phyloP scores from a whole-genome alignment of 75 land plant genomes.

The Adiantum capillusveneris region DNA sequence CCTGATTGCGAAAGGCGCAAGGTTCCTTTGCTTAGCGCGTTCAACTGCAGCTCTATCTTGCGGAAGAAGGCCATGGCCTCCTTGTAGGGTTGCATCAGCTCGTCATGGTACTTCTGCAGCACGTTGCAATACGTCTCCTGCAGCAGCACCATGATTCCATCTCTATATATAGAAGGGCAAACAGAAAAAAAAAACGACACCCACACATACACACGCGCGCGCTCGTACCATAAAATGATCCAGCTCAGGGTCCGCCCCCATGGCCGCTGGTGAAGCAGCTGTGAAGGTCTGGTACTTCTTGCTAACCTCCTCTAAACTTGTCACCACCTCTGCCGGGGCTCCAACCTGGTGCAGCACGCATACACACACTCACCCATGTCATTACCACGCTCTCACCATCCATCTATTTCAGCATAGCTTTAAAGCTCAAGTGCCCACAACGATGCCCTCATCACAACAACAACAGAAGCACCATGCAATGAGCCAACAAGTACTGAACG shows the following conservation, averaged over 20 bases:
- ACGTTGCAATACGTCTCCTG: constrained; percentile 81
- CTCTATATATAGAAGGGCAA: too few species aligned
- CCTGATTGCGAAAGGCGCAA: constrained; percentile 8
- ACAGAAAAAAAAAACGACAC: too few species aligned
- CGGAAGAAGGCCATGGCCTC: constrained; percentile 73
- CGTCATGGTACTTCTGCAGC: constrained; percentile 66
- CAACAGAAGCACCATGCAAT: too few species aligned
- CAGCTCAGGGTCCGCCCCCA: constrained; percentile 73
- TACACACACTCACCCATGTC: too few species aligned
- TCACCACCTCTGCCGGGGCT: constrained; percentile 72
- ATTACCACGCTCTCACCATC: too few species aligned
- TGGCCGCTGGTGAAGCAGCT: constrained; percentile 10
- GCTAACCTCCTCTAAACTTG: constrained; percentile 46
- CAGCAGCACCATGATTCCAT: too few species aligned
- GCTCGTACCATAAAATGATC: constrained; percentile 80
- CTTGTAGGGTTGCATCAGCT: constrained; percentile 75
- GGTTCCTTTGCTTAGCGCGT: constrained; percentile 31
- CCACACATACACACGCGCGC: too few species aligned
- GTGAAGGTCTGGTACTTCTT: constrained; percentile 39
- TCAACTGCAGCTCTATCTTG: constrained; percentile 58
- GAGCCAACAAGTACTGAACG: too few species aligned
- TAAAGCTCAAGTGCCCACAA: too few species aligned
- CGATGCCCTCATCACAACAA: too few species aligned
- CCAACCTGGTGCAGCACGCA: constrained; percentile 71
- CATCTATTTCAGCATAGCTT: too few species aligned